Percentiles rank a stretch among this genome's conserved stretches.
phyloP scores from a whole-genome alignment of 2,329 filamentous ascomycete species.

The Colletotrichum endophyticum region DNA sequence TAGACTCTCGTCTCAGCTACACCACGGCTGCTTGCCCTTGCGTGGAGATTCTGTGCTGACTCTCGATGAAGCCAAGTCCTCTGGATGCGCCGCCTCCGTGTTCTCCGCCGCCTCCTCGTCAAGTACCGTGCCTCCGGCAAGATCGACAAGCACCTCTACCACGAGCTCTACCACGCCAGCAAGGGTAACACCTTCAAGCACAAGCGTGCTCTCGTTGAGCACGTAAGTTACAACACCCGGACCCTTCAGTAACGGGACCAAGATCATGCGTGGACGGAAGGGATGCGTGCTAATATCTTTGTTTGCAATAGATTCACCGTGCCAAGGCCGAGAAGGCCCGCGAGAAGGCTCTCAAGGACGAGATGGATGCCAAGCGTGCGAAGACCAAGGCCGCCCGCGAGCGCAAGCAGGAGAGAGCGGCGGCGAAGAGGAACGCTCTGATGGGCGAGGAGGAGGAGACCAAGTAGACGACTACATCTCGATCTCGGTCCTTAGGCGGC shows the following conservation, averaged over 20 bases:
- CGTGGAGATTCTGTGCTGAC: constrained; percentile 2
- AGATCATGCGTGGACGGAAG: background rate
- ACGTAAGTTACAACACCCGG: constrained; percentile 73
- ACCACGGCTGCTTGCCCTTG: background rate
- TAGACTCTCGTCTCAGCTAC: background rate
- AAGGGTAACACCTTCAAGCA: constrained; percentile 99
- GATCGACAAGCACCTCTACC: constrained; percentile 99
- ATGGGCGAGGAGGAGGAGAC: constrained; percentile 72
- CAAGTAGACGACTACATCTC: constrained; percentile 48
- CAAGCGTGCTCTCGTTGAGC: constrained; percentile 99
- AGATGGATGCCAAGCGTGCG: constrained; percentile 99
- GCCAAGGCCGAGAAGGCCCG: constrained; percentile 99
- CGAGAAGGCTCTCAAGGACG: constrained; percentile 95
- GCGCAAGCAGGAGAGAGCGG: constrained; percentile 92
- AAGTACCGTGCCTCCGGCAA: constrained; percentile 99
- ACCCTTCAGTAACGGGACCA: background rate
- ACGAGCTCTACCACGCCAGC: constrained; percentile 99
- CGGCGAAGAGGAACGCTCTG: constrained; percentile 89
- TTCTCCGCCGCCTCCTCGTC: constrained; percentile 97
- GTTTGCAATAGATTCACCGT: constrained; percentile 84
- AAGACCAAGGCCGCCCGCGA: constrained; percentile 99
- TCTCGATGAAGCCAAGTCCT: constrained; percentile 77
- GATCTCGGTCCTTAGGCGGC: constrained; percentile 54
- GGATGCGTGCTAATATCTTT: background rate
- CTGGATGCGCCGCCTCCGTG: constrained; percentile 99